Conservation (phyloP, 2,329 filamentous ascomycete species). For the Mycosphaerella arachidis region DNA sequence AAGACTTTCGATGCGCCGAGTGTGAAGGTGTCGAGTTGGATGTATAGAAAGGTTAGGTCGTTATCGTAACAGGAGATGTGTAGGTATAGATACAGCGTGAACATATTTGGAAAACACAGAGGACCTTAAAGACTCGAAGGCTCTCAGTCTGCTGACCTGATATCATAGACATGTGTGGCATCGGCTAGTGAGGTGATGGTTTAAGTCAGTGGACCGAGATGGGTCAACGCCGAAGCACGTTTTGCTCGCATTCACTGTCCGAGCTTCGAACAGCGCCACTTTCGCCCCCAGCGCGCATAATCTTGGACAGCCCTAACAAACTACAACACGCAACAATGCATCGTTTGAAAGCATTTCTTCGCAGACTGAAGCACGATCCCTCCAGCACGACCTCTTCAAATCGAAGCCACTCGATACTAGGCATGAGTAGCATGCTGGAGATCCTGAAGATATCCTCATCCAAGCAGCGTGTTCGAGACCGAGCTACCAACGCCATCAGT, state of each 20-base stretch:
- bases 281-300: background rate
- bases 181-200: too few species aligned
- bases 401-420: background rate
- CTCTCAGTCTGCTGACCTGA: too few species aligned
- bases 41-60: conserved; percentile 19
- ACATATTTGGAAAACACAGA: background rate
- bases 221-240: background rate
- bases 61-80: conserved; percentile 7
- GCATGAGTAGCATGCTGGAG: background rate
- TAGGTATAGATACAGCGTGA: background rate
- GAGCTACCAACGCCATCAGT: background rate
- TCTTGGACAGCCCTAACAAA: background rate
- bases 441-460: background rate
- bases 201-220: too few species aligned
- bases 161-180: too few species aligned
- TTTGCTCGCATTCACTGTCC: background rate
- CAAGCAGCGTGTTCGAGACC: background rate
- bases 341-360: background rate
- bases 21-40: conserved; percentile 21
- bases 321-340: background rate
- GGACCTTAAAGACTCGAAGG: too few species aligned
- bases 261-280: background rate
- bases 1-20: conserved; percentile 24
- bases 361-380: background rate
- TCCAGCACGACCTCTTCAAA: background rate